Evolutionary conservation across 1,139 yeast species (phyloP).

Genomic region (Tardiomyces depauwii): DNA sequence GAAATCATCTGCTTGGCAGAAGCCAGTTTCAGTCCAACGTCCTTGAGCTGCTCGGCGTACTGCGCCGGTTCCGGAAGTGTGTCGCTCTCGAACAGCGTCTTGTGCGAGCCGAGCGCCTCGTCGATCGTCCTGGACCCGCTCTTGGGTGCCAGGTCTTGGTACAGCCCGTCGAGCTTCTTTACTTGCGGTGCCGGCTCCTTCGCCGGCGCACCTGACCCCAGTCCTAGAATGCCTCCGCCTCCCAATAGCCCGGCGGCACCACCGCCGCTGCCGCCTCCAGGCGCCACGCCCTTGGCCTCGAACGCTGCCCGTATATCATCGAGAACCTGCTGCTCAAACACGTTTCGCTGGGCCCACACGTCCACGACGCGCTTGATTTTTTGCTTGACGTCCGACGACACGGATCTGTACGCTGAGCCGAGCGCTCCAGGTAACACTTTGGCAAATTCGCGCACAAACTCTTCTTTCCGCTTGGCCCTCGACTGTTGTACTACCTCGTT

Average conservation of each 20-base stretch:
- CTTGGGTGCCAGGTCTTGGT: constrained; percentile 18
- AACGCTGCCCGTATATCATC: constrained; percentile 28
- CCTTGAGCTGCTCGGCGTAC: constrained; percentile 33
- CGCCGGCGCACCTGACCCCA: constrained; percentile 1
- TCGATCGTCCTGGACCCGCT: constrained; percentile 32
- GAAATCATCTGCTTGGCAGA: background rate
- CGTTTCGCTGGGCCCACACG: constrained; percentile 64
- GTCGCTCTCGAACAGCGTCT: constrained; percentile 28
- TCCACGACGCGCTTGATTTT: constrained; percentile 53
- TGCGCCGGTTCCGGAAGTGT: constrained; percentile 42
- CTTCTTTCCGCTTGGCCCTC: constrained; percentile 49
- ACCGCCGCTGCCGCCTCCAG: constrained; percentile 2
- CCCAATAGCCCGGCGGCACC: constrained; percentile 5
- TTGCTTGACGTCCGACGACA: constrained; percentile 31
- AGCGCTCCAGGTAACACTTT: constrained; percentile 31
- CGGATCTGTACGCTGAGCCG: constrained; percentile 20
- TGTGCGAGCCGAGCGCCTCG: constrained; percentile 32
- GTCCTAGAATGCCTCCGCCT: constrained; percentile 1
- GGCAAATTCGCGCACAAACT: constrained; percentile 48
- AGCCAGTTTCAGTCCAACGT: constrained; percentile 9
- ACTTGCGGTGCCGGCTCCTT: background rate
- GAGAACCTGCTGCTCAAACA: constrained; percentile 39
- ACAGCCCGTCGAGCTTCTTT: constrained; percentile 1
- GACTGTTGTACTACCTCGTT: constrained; percentile 83
- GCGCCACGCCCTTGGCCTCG: constrained; percentile 1